These are phyloP conservation scores for Aspergillus sp. DNA, from an alignment of 2,329 filamentous ascomycete genomes.

Conservation along the genomic window DNA sequence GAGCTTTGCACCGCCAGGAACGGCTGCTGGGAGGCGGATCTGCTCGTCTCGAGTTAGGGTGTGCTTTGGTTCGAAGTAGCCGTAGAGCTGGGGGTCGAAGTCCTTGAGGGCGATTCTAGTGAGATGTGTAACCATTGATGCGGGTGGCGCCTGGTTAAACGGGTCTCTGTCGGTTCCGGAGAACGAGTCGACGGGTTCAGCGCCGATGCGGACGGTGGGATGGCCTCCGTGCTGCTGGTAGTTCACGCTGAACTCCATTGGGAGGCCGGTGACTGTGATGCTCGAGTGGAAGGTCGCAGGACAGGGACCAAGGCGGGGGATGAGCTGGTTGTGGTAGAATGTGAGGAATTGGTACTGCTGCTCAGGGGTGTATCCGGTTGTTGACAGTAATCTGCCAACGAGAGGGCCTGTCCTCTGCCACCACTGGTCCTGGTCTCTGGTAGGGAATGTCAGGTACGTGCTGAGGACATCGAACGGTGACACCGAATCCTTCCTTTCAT, in stretches of 20 bases:
- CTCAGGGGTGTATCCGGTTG: background rate
- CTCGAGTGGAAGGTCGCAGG: background rate
- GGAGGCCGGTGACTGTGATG: background rate
- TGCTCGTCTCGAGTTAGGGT: background rate
- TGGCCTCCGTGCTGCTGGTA: background rate
- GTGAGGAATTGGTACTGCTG: background rate
- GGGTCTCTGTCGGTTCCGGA: background rate
- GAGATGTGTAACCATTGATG: background rate
- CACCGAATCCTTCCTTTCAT: too few relatives aligned
- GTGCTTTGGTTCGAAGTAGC: background rate
- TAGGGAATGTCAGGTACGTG: background rate
- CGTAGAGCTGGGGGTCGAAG: background rate
- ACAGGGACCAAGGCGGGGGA: background rate
- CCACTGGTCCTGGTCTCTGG: background rate
- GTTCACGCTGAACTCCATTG: constrained; percentile 9
- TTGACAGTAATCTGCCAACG: background rate
- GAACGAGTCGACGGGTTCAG: background rate
- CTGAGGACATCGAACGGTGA: background rate
- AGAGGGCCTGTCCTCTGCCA: background rate
- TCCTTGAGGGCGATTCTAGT: background rate
- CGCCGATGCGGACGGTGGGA: background rate
- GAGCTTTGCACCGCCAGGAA: background rate
- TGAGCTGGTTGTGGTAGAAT: background rate
- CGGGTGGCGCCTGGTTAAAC: background rate
- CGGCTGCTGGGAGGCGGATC: background rate